Evolutionary conservation across 2,329 filamentous ascomycete species (phyloP).

Genomic region (Arthrinium puccinioides): DNA sequence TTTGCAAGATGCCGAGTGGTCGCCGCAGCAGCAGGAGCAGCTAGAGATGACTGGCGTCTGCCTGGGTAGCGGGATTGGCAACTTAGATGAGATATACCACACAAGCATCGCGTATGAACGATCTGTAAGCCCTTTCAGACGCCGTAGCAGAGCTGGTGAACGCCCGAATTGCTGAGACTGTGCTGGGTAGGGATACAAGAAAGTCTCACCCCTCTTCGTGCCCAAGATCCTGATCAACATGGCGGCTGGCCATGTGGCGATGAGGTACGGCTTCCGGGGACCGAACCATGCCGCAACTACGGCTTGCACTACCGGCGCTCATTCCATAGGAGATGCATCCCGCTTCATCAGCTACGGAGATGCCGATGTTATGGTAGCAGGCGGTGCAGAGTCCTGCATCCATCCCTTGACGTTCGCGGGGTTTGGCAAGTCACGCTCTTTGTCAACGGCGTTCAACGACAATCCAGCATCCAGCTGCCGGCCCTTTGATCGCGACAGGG

Average conservation of each 20-base stretch:
- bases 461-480: conserved; percentile 65
- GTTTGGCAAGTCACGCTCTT: conserved; percentile 79
- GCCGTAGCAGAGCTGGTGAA: neutral
- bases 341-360: conserved; percentile 87
- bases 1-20: conserved; percentile 74
- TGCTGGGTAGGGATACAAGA: conserved; percentile 68
- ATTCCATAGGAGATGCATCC: conserved; percentile 90
- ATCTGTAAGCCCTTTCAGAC: conserved; percentile 45
- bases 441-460: conserved; percentile 76
- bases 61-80: conserved; percentile 91
- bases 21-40: conserved; percentile 50
- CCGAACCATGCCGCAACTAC: conserved; percentile 92
- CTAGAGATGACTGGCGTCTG: conserved; percentile 80
- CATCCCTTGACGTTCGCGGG: conserved; percentile 90
- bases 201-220: conserved; percentile 89
- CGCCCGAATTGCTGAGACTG: conserved; percentile 8
- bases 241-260: conserved; percentile 88
- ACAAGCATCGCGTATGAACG: conserved; percentile 71
- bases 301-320: conserved; percentile 91
- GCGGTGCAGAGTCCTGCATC: conserved; percentile 90
- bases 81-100: conserved; percentile 81
- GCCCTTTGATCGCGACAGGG: conserved; percentile 74
- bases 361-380: conserved; percentile 93
- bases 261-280: conserved; percentile 82
- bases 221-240: conserved; percentile 91